Conservation (phyloP, 2,329 filamentous ascomycete genomes). For the Blastomyces silverae region DNA sequence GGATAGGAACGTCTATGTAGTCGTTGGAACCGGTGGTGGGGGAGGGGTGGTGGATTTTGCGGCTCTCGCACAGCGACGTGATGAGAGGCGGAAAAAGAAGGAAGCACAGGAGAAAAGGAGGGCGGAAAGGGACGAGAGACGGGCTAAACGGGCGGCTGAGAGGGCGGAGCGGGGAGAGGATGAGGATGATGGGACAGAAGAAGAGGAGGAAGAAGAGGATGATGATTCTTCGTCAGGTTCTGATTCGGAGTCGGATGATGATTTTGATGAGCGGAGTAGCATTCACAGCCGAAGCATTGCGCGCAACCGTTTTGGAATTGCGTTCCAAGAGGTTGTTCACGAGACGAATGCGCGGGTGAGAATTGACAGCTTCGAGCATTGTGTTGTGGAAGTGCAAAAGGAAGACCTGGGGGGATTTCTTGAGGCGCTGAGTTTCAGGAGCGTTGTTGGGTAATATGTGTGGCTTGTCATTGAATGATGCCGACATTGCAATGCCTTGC, state of each 20-base stretch:
- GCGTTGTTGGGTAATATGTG: conserved; percentile 55
- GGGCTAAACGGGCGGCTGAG: conserved; percentile 50
- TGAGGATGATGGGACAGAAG: conserved; percentile 52
- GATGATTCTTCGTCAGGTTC: conserved; percentile 45
- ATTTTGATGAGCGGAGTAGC: conserved; percentile 48
- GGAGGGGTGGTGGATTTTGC: conserved; percentile 63
- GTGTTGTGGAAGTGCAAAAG: conserved; percentile 95
- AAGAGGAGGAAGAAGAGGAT: conserved; percentile 61
- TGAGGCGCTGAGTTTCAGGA: conserved; percentile 85
- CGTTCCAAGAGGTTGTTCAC: conserved; percentile 89
- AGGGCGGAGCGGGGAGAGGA: conserved; percentile 46
- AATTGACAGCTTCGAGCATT: conserved; percentile 96
- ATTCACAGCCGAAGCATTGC: conserved; percentile 60
- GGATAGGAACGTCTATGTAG: conserved; percentile 75
- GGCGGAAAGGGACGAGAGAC: conserved; percentile 58
- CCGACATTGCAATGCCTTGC: neutral
- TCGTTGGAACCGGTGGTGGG: conserved; percentile 86
- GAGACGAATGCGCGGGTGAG: conserved; percentile 84
- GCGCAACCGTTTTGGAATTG: conserved; percentile 83
- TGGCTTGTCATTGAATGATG: neutral
- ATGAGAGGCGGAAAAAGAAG: conserved; percentile 56
- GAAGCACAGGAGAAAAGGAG: conserved; percentile 57
- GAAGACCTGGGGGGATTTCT: conserved; percentile 87
- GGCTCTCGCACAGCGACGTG: conserved; percentile 60
- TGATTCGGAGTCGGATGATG: conserved; percentile 48